Evolutionary conservation across 164 flowering plant species (phyloP).

Genomic region (Sextonia rubra): DNA sequence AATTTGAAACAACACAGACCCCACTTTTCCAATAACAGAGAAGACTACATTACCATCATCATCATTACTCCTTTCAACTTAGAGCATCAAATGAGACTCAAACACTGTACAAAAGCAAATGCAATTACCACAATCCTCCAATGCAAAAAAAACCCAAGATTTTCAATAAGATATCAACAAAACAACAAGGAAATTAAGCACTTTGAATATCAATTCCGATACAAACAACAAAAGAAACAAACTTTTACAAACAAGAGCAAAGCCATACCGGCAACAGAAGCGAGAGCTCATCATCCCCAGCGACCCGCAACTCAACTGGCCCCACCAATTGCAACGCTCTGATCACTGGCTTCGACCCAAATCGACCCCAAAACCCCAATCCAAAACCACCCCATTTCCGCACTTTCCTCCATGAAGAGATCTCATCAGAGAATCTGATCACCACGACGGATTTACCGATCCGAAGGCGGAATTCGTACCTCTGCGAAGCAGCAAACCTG

Average conservation of each 20-base stretch:
- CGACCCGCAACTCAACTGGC: slow-evolving; percentile 52
- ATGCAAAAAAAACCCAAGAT: neutral
- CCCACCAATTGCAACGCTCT: slow-evolving; percentile 51
- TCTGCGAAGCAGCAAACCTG: slow-evolving; percentile 29
- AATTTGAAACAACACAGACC: too few species aligned
- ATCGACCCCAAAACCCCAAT: slow-evolving; percentile 15
- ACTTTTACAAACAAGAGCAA: neutral
- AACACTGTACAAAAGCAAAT: too few species aligned
- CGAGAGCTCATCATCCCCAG: slow-evolving; percentile 32
- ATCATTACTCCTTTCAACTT: neutral
- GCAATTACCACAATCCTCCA: too few species aligned
- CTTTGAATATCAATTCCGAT: neutral
- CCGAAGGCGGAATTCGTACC: slow-evolving; percentile 40
- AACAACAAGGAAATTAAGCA: neutral
- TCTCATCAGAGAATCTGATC: slow-evolving; percentile 39
- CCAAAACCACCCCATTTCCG: slow-evolving; percentile 22
- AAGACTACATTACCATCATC: too few species aligned
- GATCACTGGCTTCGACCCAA: slow-evolving; percentile 29
- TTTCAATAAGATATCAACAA: neutral
- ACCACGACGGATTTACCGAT: slow-evolving; percentile 33
- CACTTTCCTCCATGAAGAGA: slow-evolving; percentile 43
- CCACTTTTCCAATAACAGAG: too few species aligned
- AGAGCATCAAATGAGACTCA: too few species aligned
- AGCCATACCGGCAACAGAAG: slow-evolving; percentile 53
- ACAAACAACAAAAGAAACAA: neutral